A percentile compares a stretch with the other conserved stretches of the same genome.
These are phyloP conservation scores for Boletus subluridellus DNA, from an alignment of 1,284 basidiomycete genomes.

Conservation along the genomic window DNA sequence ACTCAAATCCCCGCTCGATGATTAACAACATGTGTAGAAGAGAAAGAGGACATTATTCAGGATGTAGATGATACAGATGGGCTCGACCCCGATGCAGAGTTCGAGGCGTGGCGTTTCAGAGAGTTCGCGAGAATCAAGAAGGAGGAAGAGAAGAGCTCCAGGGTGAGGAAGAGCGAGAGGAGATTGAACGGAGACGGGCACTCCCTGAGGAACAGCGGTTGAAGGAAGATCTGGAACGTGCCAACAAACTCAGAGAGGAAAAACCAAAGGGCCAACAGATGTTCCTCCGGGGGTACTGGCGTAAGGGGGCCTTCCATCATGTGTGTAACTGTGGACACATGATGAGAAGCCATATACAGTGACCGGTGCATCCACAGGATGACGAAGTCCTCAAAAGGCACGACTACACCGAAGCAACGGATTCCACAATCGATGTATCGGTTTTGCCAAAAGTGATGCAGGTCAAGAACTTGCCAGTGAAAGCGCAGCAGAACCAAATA, in stretches of 20 bases:
- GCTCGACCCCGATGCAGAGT: constrained; percentile 85
- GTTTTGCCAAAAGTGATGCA: constrained; percentile 94
- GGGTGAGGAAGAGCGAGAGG: constrained; percentile 80
- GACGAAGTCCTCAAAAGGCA: constrained; percentile 80
- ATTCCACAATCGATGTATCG: constrained; percentile 81
- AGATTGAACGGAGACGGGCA: constrained; percentile 85
- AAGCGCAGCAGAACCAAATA: constrained; percentile 92
- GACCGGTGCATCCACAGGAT: constrained; percentile 52
- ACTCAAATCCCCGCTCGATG: not conserved
- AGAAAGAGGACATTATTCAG: constrained; percentile 75
- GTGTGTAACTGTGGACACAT: constrained; percentile 39
- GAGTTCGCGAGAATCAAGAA: constrained; percentile 89
- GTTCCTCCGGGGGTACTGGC: constrained; percentile 98
- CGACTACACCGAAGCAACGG: constrained; percentile 88
- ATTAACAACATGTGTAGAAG: constrained; percentile 51
- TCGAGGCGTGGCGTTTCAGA: constrained; percentile 92
- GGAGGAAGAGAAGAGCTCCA: constrained; percentile 75
- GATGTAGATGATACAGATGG: constrained; percentile 97
- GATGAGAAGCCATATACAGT: constrained; percentile 5
- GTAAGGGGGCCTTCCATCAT: constrained; percentile 98
- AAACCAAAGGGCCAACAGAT: constrained; percentile 87
- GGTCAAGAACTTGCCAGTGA: constrained; percentile 93
- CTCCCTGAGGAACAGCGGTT: constrained; percentile 90
- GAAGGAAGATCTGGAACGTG: constrained; percentile 85
- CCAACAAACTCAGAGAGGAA: constrained; percentile 73